phyloP scores from a whole-genome alignment of 257 asterid genomes.

The Jacaranda copaia region DNA sequence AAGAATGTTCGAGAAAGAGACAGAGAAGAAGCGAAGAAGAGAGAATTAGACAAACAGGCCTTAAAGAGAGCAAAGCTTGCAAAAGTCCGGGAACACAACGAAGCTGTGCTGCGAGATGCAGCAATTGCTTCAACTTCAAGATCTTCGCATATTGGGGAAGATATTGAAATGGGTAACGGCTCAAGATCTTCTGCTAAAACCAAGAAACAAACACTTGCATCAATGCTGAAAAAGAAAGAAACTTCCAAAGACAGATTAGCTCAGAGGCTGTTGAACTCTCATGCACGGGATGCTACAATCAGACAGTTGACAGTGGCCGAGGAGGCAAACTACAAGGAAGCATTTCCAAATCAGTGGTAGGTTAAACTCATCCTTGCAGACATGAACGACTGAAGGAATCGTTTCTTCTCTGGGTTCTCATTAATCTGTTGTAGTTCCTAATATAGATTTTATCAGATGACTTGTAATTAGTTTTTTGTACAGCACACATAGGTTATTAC shows the following conservation, averaged over 20 bases:
- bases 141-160: slow-evolving; percentile 68
- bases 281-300: slow-evolving; percentile 59
- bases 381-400: neutral
- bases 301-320: slow-evolving; percentile 58
- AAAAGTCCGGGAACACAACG: slow-evolving; percentile 79
- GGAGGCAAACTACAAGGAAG: slow-evolving; percentile 73
- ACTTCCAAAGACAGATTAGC: slow-evolving; percentile 70
- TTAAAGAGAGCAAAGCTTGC: slow-evolving; percentile 82
- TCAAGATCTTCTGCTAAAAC: slow-evolving; percentile 43
- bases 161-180: slow-evolving; percentile 38
- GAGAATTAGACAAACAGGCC: slow-evolving; percentile 56
- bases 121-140: slow-evolving; percentile 82
- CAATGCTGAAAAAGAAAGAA: slow-evolving; percentile 87
- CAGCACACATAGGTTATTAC: neutral
- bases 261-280: slow-evolving; percentile 63
- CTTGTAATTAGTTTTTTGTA: slow-evolving; percentile 32
- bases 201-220: slow-evolving; percentile 72
- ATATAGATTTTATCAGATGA: neutral
- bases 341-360: slow-evolving; percentile 93
- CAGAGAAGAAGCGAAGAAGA: slow-evolving; percentile 56
- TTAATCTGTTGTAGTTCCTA: neutral
- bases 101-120: slow-evolving; percentile 73
- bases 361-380: slow-evolving; percentile 23
- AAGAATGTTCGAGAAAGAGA: slow-evolving; percentile 76
- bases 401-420: neutral